Percentiles rank a stretch among this genome's conserved stretches.
These are phyloP conservation scores for Suillus plorans DNA, from an alignment of 768 basidiomycete species.

Conservation along the genomic window DNA sequence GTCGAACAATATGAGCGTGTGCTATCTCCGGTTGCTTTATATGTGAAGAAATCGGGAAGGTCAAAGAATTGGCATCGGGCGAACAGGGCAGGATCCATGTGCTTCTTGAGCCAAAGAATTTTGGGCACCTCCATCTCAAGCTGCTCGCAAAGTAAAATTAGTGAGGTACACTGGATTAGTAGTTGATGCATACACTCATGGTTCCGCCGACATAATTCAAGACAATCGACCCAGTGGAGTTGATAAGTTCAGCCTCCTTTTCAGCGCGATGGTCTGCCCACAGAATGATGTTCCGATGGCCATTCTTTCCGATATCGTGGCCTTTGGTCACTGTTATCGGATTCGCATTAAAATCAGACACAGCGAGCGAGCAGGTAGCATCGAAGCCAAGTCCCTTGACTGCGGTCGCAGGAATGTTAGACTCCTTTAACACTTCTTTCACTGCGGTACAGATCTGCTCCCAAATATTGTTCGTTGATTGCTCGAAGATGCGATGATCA, in stretches of 20 bases:
- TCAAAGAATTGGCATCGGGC: slow-evolving; percentile 81
- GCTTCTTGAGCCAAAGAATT: slow-evolving; percentile 92
- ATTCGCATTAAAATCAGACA: slow-evolving; percentile 69
- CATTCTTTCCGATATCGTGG: slow-evolving; percentile 55
- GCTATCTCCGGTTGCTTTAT: slow-evolving; percentile 75
- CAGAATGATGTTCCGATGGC: slow-evolving; percentile 84
- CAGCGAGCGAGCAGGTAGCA: slow-evolving; percentile 95
- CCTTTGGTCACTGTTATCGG: slow-evolving; percentile 78
- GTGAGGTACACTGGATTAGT: slow-evolving; percentile 1
- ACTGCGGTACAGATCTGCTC: slow-evolving; percentile 59
- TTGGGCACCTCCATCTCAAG: slow-evolving; percentile 99
- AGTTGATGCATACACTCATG: slow-evolving; percentile 73
- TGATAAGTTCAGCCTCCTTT: slow-evolving; percentile 89
- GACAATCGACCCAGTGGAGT: slow-evolving; percentile 78
- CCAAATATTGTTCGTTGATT: slow-evolving; percentile 92
- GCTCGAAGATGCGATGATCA: slow-evolving; percentile 95
- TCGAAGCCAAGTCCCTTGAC: slow-evolving; percentile 94
- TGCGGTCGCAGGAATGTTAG: slow-evolving; percentile 51
- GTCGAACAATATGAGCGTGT: slow-evolving; percentile 88
- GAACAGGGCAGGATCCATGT: slow-evolving; percentile 77
- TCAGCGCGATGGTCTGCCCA: slow-evolving; percentile 98
- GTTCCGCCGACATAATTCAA: slow-evolving; percentile 94
- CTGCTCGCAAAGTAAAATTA: slow-evolving; percentile 37
- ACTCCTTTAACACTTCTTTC: slow-evolving; percentile 58
- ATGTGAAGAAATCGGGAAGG: slow-evolving; percentile 95